These are phyloP conservation scores for Rhododendron kiyosumense DNA, from an alignment of 148 eudicot species.

Conservation along the genomic window DNA sequence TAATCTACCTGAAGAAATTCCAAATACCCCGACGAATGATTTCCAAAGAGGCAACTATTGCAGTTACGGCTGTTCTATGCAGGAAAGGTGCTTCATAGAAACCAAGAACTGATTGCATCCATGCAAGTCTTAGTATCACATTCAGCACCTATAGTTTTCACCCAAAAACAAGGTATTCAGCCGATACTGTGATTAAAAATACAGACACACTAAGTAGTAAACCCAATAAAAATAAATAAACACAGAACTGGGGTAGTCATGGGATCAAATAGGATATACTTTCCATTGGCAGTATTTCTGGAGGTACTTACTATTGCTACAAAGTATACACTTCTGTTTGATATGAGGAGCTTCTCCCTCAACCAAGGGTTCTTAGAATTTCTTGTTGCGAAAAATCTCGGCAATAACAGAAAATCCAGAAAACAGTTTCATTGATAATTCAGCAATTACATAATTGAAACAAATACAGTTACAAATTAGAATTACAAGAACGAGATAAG, in stretches of 20 bases:
- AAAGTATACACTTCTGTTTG: constrained; percentile 28
- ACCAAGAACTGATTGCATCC: constrained; percentile 55
- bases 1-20: constrained; percentile 51
- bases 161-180: background rate
- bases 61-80: constrained; percentile 30
- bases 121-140: constrained; percentile 45
- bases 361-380: constrained; percentile 26
- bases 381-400: too few relatives aligned
- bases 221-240: background rate
- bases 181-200: background rate
- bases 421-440: too few relatives aligned
- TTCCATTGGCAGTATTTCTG: background rate
- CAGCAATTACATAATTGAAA: too few relatives aligned
- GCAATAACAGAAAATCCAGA: too few relatives aligned
- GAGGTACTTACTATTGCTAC: constrained; percentile 28
- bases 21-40: constrained; percentile 58
- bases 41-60: constrained; percentile 45
- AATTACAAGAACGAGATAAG: too few relatives aligned
- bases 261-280: background rate
- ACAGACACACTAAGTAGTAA: background rate
- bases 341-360: constrained; percentile 29
- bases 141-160: constrained; percentile 31
- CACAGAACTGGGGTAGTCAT: background rate
- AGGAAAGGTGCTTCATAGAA: constrained; percentile 31
- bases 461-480: too few relatives aligned